Evolutionary conservation across 306 rosid genomes (phyloP), one percentile per base, ranked within the genome.

Genomic region (Medicago lupulina): DNA sequence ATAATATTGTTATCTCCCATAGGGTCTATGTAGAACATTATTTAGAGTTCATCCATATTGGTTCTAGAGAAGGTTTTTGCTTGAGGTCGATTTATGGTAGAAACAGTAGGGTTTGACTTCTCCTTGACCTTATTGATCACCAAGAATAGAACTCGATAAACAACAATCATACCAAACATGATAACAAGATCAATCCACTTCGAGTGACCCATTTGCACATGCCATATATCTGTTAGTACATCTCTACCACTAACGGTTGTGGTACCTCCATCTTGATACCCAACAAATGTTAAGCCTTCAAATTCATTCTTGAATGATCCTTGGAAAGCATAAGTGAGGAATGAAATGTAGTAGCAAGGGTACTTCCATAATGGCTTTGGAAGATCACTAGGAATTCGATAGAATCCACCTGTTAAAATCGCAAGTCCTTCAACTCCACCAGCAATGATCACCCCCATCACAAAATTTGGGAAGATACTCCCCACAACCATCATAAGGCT

Each of bases 401-500:
- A 87, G 79, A 86, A 85, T 7, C 96, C 91, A 5, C 87, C 91
- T 3, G 62, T 71, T 47, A 90, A 44, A 80, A 90, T 87, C 81
- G 83, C 80, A 12, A 88, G 76, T 12, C 93, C 93, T 68, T 82
- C 83, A 51, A 88, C 60, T 57, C 96, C 93, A 9, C 87, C 86
- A 13, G 80, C 87, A 2, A 84, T 80, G 21, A 87, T 85, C 55
- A 88, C 85, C 0, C 93, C 93, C 86, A 84, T 81, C 9, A 87
- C 85, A 46, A 72, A 89, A 62, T 89, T 86, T 3, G 94, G 87
- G 8, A 80, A 80, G 17, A 87, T 44, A 23, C 93, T 85, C 0
- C 86, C 89, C 28, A 90, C 88, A 18, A 88, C 81, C 91, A 90
- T 85, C 96, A 90, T 90, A 1, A 86, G 77, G 86, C 93, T 85